Percentiles rank a stretch among this genome's conserved stretches.
phyloP scores from a whole-genome alignment of 2,329 filamentous ascomycete species.

The Mycosphaerella arachidis region DNA sequence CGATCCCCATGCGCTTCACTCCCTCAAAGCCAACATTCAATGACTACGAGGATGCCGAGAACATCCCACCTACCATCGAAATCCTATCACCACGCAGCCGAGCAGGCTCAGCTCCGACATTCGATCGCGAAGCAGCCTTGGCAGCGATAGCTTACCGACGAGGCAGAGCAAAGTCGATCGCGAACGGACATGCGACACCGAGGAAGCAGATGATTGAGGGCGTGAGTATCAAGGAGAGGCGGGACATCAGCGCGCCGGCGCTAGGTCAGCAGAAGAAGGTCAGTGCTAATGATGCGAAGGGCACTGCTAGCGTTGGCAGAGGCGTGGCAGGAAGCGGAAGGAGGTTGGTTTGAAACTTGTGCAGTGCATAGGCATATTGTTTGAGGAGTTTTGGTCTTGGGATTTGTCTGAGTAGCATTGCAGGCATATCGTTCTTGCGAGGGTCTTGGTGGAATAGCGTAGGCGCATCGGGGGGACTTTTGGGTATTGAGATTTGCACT shows the following conservation, averaged over 20 bases:
- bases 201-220: constrained; percentile 55
- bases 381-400: not conserved
- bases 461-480: not conserved
- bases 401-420: not conserved
- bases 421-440: not conserved
- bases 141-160: constrained; percentile 69
- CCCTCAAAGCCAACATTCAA: constrained; percentile 30
- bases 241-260: constrained; percentile 46
- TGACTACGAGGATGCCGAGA: constrained; percentile 19
- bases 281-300: constrained; percentile 6
- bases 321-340: constrained; percentile 1
- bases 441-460: not conserved
- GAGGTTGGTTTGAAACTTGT: constrained; percentile 2
- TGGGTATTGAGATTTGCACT: not conserved
- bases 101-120: constrained; percentile 21
- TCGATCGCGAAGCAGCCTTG: constrained; percentile 66
- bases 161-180: constrained; percentile 65
- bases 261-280: constrained; percentile 24
- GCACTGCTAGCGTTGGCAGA: constrained; percentile 5
- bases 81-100: constrained; percentile 13
- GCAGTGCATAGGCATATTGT: not conserved
- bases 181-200: constrained; percentile 59
- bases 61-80: constrained; percentile 16
- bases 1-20: constrained; percentile 46
- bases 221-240: constrained; percentile 36